These are phyloP conservation scores for Morella rubra DNA, from an alignment of 306 rosid genomes.

Conservation along the genomic window DNA sequence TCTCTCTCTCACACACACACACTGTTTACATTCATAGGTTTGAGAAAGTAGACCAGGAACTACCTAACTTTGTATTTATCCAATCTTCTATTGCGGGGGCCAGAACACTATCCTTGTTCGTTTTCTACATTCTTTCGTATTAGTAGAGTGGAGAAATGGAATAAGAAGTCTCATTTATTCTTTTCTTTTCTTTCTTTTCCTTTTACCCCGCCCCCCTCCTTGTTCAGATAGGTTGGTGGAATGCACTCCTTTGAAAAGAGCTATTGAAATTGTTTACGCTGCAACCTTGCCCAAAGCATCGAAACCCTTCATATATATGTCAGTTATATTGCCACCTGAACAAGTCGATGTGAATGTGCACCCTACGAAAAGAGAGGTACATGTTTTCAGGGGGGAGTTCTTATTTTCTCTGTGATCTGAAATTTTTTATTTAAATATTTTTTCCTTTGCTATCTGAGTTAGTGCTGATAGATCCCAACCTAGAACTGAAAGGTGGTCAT, in stretches of 20 bases:
- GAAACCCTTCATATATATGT: slow-evolving; percentile 83
- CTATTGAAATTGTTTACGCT: slow-evolving; percentile 90
- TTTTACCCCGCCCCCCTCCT: neutral
- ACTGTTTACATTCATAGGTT: too few species aligned
- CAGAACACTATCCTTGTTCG: neutral
- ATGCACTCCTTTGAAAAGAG: slow-evolving; percentile 88
- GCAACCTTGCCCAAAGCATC: slow-evolving; percentile 95
- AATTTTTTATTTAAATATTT: neutral
- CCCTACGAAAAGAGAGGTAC: slow-evolving; percentile 96
- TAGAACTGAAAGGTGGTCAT: neutral
- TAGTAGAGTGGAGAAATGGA: neutral
- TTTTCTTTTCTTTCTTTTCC: neutral
- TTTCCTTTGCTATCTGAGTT: too few species aligned
- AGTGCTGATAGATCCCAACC: neutral
- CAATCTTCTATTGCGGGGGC: neutral
- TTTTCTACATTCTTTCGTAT: neutral
- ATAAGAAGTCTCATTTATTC: neutral
- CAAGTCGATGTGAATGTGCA: slow-evolving; percentile 90
- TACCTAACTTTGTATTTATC: neutral
- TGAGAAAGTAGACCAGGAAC: neutral
- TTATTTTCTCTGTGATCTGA: neutral
- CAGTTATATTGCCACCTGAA: slow-evolving; percentile 78
- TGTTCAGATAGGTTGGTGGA: slow-evolving; percentile 87
- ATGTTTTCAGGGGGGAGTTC: neutral
- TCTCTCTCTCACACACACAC: neutral